phyloP scores from a whole-genome alignment of 805 yeast genomes.

The Saturnispora mendoncae region DNA sequence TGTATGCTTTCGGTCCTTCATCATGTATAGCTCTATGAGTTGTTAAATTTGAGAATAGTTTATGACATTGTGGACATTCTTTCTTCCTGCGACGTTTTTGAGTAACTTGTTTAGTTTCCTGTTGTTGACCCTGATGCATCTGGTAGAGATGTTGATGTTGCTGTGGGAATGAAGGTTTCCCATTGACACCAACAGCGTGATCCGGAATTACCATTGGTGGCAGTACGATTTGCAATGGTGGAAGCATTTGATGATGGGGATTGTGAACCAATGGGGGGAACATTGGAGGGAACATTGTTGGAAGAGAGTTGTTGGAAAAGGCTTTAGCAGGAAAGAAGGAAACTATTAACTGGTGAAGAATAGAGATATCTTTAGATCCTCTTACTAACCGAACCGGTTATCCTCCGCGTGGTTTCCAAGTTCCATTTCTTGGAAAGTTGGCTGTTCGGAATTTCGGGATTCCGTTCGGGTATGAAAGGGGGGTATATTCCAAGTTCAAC shows the following conservation, averaged over 20 bases:
- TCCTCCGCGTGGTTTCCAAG: too few species aligned
- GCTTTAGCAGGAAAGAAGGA: too few species aligned
- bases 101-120: constrained; percentile 16
- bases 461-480: too few species aligned
- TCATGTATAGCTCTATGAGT: constrained; percentile 79
- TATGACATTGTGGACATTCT: constrained; percentile 32
- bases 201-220: neutral
- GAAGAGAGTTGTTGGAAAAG: too few species aligned
- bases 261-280: constrained; percentile 8
- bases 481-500: too few species aligned
- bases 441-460: too few species aligned
- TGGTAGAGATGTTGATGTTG: too few species aligned
- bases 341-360: too few species aligned
- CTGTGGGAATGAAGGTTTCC: too few species aligned
- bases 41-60: constrained; percentile 65
- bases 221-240: neutral
- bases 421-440: too few species aligned
- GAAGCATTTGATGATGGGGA: neutral
- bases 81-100: constrained; percentile 31
- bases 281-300: neutral
- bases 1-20: constrained; percentile 65
- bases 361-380: too few species aligned
- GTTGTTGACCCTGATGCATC: neutral
- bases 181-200: neutral
- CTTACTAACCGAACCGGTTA: too few species aligned